phyloP scores from a whole-genome alignment of 192 early-diverging fungal species.

The Obelidium mucronatum region DNA sequence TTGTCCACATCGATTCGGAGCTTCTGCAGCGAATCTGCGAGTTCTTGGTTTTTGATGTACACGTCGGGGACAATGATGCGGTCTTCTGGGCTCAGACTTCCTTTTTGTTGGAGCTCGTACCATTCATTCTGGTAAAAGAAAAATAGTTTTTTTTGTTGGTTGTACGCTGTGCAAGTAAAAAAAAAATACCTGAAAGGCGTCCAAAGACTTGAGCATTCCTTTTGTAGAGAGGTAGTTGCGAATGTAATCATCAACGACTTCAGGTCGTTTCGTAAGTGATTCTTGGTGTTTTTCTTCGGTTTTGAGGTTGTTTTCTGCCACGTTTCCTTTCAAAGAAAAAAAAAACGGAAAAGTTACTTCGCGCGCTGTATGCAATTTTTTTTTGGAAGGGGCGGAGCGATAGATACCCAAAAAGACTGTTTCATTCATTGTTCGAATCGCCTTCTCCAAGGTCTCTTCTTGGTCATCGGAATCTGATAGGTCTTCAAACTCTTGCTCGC shows the following conservation, averaged over 20 bases:
- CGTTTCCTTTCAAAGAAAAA: slow-evolving; percentile 16
- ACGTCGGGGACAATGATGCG: slow-evolving; percentile 61
- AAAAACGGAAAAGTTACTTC: neutral
- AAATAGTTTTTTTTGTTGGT: neutral
- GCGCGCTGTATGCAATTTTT: neutral
- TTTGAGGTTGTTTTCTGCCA: slow-evolving; percentile 32
- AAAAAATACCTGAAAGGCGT: slow-evolving; percentile 61
- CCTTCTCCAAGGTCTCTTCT: slow-evolving; percentile 59
- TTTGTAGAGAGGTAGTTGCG: slow-evolving; percentile 62
- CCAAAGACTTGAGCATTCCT: slow-evolving; percentile 58
- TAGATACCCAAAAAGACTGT: slow-evolving; percentile 46
- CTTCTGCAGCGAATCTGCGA: slow-evolving; percentile 58
- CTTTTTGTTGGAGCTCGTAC: slow-evolving; percentile 64
- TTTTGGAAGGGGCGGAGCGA: neutral
- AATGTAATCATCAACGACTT: slow-evolving; percentile 67
- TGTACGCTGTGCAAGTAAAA: neutral
- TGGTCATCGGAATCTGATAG: slow-evolving; percentile 47
- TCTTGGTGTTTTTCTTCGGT: slow-evolving; percentile 38
- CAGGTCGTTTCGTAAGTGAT: slow-evolving; percentile 54
- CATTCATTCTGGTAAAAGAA: slow-evolving; percentile 57
- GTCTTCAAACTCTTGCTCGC: slow-evolving; percentile 58
- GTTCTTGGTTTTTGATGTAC: slow-evolving; percentile 59
- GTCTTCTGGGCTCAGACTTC: slow-evolving; percentile 53
- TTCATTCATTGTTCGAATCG: slow-evolving; percentile 56
- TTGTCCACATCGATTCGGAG: slow-evolving; percentile 57